These are phyloP conservation scores for Syzygium oleosum DNA, from an alignment of 345 rosid species.

Conservation along the genomic window DNA sequence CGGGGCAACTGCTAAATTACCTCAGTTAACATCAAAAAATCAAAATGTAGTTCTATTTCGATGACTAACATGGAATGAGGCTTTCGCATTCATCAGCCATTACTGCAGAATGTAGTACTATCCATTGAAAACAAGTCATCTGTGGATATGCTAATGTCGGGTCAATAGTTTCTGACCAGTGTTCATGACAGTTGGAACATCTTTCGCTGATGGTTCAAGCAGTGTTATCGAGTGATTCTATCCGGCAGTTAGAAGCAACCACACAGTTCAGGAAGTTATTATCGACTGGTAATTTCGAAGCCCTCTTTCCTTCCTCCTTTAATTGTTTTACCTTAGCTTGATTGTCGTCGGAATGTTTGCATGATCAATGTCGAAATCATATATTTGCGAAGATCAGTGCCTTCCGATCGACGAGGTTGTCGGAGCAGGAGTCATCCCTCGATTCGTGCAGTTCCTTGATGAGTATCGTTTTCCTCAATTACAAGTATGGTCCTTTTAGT, in stretches of 20 bases:
- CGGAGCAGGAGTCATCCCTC: slow-evolving; percentile 57
- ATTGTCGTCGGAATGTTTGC: neutral
- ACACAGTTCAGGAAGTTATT: slow-evolving; percentile 65
- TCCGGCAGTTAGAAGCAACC: slow-evolving; percentile 51
- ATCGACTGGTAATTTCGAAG: slow-evolving; percentile 40
- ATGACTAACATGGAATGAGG: neutral
- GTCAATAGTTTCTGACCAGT: neutral
- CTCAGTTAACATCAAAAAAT: neutral
- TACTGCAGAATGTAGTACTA: neutral
- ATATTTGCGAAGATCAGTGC: slow-evolving; percentile 32
- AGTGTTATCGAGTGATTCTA: slow-evolving; percentile 49
- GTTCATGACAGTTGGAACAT: slow-evolving; percentile 53
- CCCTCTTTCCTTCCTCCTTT: neutral
- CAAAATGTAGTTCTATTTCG: neutral
- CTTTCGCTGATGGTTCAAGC: slow-evolving; percentile 67
- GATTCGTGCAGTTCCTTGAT: slow-evolving; percentile 69
- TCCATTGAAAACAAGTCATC: neutral
- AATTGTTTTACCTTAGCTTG: neutral
- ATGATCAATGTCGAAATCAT: neutral
- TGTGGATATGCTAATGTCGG: neutral
- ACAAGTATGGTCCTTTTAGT: slow-evolving; percentile 26
- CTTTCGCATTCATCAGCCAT: neutral
- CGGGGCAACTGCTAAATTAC: neutral
- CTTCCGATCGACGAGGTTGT: slow-evolving; percentile 78
- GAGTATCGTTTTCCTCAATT: slow-evolving; percentile 51